Evolutionary conservation across 2,329 filamentous ascomycete genomes (phyloP).

Genomic region (Passalora sequoiae): DNA sequence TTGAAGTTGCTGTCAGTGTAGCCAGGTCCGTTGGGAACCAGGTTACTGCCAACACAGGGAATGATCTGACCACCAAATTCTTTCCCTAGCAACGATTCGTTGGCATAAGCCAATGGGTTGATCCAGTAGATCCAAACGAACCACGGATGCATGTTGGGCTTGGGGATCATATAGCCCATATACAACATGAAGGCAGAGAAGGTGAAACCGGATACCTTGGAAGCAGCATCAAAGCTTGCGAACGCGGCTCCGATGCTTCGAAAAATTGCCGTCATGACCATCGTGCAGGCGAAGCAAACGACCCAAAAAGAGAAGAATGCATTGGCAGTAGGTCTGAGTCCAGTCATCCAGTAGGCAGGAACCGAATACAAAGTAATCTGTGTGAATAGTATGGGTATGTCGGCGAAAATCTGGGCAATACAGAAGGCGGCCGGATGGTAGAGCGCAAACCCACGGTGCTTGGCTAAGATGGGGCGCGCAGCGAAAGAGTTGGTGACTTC

Average conservation of each 20-base stretch:
- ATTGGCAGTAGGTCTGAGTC: constrained; percentile 47
- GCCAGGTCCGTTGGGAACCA: constrained; percentile 30
- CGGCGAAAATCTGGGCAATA: constrained; percentile 48
- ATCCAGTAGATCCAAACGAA: constrained; percentile 56
- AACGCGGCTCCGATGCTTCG: constrained; percentile 38
- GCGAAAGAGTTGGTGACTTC: constrained; percentile 56
- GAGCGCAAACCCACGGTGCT: constrained; percentile 40
- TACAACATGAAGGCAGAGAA: constrained; percentile 31
- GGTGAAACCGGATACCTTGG: constrained; percentile 29
- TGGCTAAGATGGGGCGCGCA: constrained; percentile 44
- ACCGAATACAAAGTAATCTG: constrained; percentile 57
- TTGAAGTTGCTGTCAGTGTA: constrained; percentile 39
- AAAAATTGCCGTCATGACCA: constrained; percentile 45
- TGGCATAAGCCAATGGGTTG: constrained; percentile 37
- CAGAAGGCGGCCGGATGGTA: constrained; percentile 44
- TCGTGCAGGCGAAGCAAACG: constrained; percentile 44
- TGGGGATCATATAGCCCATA: constrained; percentile 32
- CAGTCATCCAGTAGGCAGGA: constrained; percentile 61
- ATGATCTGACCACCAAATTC: constrained; percentile 57
- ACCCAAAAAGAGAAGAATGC: constrained; percentile 61
- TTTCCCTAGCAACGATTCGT: constrained; percentile 60
- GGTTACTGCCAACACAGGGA: constrained; percentile 49
- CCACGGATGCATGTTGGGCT: constrained; percentile 44
- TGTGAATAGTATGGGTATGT: constrained; percentile 52
- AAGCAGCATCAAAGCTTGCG: constrained; percentile 30